phyloP scores from a whole-genome alignment of 306 rosid species.

The Lagenaria siceraria region DNA sequence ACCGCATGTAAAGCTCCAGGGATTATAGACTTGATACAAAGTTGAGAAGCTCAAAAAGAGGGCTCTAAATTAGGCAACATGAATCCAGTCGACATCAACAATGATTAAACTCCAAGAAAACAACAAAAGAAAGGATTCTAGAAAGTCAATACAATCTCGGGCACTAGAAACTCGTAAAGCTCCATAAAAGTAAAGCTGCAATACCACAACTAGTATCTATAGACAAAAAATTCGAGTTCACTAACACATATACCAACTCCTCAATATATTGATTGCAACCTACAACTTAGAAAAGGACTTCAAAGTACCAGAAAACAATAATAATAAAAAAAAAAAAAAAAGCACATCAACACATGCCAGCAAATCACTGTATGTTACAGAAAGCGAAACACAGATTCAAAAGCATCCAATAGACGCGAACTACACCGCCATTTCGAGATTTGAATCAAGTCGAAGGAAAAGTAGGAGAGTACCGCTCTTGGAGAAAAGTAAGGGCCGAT shows the following conservation, averaged over 20 bases:
- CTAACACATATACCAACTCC: neutral
- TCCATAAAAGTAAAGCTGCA: neutral
- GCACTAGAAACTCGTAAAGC: neutral
- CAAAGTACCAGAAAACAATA: neutral
- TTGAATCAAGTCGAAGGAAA: neutral
- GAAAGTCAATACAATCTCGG: neutral
- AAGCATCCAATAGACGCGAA: neutral
- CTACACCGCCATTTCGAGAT: neutral
- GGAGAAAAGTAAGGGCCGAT: constrained; percentile 63
- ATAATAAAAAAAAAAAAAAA: no score
- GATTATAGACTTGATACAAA: neutral
- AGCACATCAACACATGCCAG: neutral
- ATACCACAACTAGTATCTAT: neutral
- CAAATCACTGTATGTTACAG: neutral
- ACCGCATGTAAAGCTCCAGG: neutral
- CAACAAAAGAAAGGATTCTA: neutral
- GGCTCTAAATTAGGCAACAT: neutral
- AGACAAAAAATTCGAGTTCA: neutral
- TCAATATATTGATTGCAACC: neutral
- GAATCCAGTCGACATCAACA: neutral
- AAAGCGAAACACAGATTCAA: neutral
- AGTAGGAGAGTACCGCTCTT: constrained; percentile 35
- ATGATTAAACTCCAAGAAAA: neutral
- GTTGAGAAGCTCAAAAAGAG: neutral
- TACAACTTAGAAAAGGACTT: neutral